phyloP scores from a whole-genome alignment of 805 yeast species.

The Candida boidinii region DNA sequence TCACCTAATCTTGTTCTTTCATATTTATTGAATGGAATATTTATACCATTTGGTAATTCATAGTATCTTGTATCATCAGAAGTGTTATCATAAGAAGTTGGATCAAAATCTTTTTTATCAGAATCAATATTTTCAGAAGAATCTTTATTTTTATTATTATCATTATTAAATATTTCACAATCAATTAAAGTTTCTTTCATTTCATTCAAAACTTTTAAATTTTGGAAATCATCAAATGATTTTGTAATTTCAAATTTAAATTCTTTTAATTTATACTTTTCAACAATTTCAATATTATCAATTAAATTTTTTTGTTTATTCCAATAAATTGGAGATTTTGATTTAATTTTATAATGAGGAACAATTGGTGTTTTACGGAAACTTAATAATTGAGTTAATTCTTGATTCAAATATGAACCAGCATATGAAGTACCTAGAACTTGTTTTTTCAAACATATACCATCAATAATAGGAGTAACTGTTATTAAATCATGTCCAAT shows the following conservation, averaged over 20 bases:
- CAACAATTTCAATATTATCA: constrained; percentile 6
- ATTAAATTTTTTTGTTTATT: constrained; percentile 13
- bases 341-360: constrained; percentile 45
- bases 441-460: constrained; percentile 63
- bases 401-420: constrained; percentile 58
- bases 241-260: constrained; percentile 31
- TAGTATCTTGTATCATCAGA: constrained; percentile 37
- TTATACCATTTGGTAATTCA: constrained; percentile 74
- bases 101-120: constrained; percentile 14
- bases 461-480: constrained; percentile 79
- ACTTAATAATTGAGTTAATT: constrained; percentile 35
- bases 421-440: constrained; percentile 66
- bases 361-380: constrained; percentile 27
- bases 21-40: constrained; percentile 42
- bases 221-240: constrained; percentile 50
- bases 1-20: constrained; percentile 64
- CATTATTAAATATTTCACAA: constrained; percentile 24
- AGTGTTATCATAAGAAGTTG: constrained; percentile 7
- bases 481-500: constrained; percentile 72
- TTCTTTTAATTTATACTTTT: constrained; percentile 20
- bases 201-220: constrained; percentile 51
- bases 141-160: constrained; percentile 12
- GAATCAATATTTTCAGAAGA: constrained; percentile 17
- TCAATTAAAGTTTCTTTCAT: constrained; percentile 66
- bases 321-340: constrained; percentile 29